These are phyloP conservation scores for Lachnellula arida DNA, from an alignment of 2,329 filamentous ascomycete species.

Conservation along the genomic window DNA sequence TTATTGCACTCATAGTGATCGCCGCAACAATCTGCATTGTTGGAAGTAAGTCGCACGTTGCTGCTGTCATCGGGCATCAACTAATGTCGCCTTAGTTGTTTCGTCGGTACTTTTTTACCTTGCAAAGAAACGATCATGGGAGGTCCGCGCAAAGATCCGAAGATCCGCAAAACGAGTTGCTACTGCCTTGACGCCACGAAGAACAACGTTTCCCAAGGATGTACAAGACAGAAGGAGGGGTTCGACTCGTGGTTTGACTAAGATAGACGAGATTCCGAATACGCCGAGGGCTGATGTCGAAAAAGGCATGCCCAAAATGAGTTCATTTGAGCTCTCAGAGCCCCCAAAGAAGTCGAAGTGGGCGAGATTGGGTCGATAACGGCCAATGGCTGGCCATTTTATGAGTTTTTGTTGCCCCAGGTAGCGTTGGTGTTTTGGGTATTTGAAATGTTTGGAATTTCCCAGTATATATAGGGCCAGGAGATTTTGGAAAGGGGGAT, in stretches of 20 bases:
- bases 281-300: slow-evolving; percentile 57
- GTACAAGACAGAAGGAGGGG: slow-evolving; percentile 41
- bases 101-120: slow-evolving; percentile 67
- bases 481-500: neutral
- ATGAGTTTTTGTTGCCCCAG: slow-evolving; percentile 6
- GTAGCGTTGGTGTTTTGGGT: slow-evolving; percentile 11
- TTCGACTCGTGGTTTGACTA: slow-evolving; percentile 39
- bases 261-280: slow-evolving; percentile 53
- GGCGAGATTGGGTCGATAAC: slow-evolving; percentile 25
- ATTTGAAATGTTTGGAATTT: slow-evolving; percentile 1
- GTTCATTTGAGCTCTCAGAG: slow-evolving; percentile 30
- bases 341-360: slow-evolving; percentile 30
- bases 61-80: neutral
- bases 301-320: slow-evolving; percentile 42
- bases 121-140: slow-evolving; percentile 83
- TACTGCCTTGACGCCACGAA: slow-evolving; percentile 56
- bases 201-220: slow-evolving; percentile 55
- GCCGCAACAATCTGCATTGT: slow-evolving; percentile 62
- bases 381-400: slow-evolving; percentile 6
- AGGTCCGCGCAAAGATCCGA: slow-evolving; percentile 65
- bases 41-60: slow-evolving; percentile 52
- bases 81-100: slow-evolving; percentile 17
- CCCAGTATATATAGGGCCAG: slow-evolving; percentile 9
- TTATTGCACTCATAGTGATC: slow-evolving; percentile 71
- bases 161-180: slow-evolving; percentile 61